A percentile compares a stretch with the other conserved stretches of the same genome.
These are phyloP conservation scores for Ilex aquifolium DNA, from an alignment of 257 asterid genomes.

Conservation along the genomic window DNA sequence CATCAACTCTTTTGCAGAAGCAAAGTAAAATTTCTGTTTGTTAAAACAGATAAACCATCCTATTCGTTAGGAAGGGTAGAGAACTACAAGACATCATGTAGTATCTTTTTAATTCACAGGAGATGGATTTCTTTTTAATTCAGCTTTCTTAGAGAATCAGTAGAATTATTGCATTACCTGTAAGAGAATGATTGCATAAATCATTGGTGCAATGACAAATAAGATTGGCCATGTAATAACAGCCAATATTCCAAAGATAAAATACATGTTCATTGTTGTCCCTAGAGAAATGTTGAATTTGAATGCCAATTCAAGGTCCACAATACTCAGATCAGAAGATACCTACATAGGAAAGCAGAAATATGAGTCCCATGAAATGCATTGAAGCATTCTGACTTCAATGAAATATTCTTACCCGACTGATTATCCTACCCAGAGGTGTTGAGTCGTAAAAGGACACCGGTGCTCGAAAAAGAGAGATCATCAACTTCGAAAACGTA, in stretches of 20 bases:
- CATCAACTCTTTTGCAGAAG: constrained; percentile 32
- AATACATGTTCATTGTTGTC: constrained; percentile 24
- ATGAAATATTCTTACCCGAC: constrained; percentile 28
- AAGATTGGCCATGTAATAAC: constrained; percentile 31
- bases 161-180: constrained; percentile 15
- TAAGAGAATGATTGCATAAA: constrained; percentile 16
- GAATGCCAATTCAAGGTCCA: constrained; percentile 30
- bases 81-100: too few species aligned
- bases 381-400: too few species aligned
- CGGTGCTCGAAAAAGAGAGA: constrained; percentile 42
- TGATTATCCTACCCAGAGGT: constrained; percentile 48
- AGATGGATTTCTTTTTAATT: too few species aligned
- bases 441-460: constrained; percentile 49
- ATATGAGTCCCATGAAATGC: background rate
- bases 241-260: constrained; percentile 30
- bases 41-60: too few species aligned
- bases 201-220: constrained; percentile 20
- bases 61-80: too few species aligned
- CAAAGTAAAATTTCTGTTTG: constrained; percentile 25
- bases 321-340: constrained; percentile 29
- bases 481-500: constrained; percentile 27
- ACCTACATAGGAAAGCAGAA: constrained; percentile 15
- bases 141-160: background rate
- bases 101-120: too few species aligned
- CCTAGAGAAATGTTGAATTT: constrained; percentile 16